Base-by-base conservation (phyloP, 2,329 filamentous ascomycete genomes). In the Thermothelomyces thermophilus region DNA sequence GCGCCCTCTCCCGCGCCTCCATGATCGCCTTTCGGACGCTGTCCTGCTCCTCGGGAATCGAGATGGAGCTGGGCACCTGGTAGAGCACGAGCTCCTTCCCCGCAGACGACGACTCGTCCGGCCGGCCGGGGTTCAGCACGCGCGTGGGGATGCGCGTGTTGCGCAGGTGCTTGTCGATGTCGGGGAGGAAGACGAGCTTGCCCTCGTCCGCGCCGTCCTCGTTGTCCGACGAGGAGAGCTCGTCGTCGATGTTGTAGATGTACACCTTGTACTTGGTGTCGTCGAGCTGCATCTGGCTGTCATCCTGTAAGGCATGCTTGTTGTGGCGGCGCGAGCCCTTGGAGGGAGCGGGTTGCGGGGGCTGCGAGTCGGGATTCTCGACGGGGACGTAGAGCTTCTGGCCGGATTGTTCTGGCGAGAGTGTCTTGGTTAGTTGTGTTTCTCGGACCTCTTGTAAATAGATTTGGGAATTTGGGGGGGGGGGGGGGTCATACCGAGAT, bases 241-340 rank as follows among this genome's bases (percentile, higher is more conserved):
- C 91, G 60, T 86, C 86, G 64, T 95, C 90, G 9, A 98, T 75
- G 67, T 94, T 83, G 72, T 90, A 84, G 60, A 98, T 90, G 74
- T 93, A 96, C 53, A 96, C 82, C 63, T 86, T 87, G 70, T 95
- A 77, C 61, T 87, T 86, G 28, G 87, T 84, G 68, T 95, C 84
- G 69, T 97, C 90, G 53, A 97, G 66, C 50, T 86, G 78, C 91
- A 97, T 96, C 16, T 35, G 33, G 16, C 6, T 6, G 13, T 16
- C 33, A 35, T 52, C 56, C 46, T 55, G 48, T 55, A 61, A 41
- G 46, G 60, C 16, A 50, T 53, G 44, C 50, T 63, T 48, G 57
- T 63, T 48, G 57, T 56, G 37, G 41, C 20, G 47, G 33, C n/a
- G 19, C 53, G 16, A 43, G 52, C 26, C 41, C 53, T 37, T 31